Evolutionary conservation across 164 flowering plant genomes (phyloP), one percentile per base, ranked within the genome.

Genomic region (Aristolochia fimbriata): DNA sequence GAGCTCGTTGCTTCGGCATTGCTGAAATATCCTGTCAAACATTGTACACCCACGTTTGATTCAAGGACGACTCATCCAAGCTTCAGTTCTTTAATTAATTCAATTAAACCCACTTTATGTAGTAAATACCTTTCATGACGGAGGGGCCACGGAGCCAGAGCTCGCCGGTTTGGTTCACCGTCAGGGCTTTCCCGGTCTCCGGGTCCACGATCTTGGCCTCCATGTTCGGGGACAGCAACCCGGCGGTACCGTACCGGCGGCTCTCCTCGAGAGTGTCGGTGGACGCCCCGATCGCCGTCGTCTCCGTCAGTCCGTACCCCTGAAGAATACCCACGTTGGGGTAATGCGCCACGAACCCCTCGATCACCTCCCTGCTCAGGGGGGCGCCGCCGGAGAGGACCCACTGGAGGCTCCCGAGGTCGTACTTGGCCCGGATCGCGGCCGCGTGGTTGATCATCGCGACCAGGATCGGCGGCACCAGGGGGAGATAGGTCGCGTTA

Each of bases 281-380:
- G 7, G 95, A 88, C 25, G 98, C 83, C 0, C 98, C 98, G 3
- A 83, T 67, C n/a, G 81, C 95, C 20, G 92, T 70, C 16, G 95
- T 78, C 70, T 91, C 98, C 3, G 98, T 88, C 79, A 91, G 62
- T n/a, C 91, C 98, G 63, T 88, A 92, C 60, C 97, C 96, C 68
- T 88, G 96, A 30, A 79, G 66, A 48, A 91, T 81, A 63, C 3
- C 64, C 24, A 91, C 92, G 23, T 23, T 16, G 46, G 98, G 98
- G 65, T 69, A 91, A 76, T 69, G 77, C 65, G 67, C 76, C 63
- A 68, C 14, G 37, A 91, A 88, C 58, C 88, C 94, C 63, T 88
- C 88, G 10, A 70, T 88, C 73, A 91, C 83, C 64, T 88, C 92
- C 78, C 73, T 83, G 43, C 98, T 79, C 69, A 91, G 67, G 52